Percentiles rank a stretch among this genome's conserved stretches.
Evolutionary conservation across 2,329 filamentous ascomycete genomes (phyloP).

Genomic region (Chrysoporthe deuterocubensis): DNA sequence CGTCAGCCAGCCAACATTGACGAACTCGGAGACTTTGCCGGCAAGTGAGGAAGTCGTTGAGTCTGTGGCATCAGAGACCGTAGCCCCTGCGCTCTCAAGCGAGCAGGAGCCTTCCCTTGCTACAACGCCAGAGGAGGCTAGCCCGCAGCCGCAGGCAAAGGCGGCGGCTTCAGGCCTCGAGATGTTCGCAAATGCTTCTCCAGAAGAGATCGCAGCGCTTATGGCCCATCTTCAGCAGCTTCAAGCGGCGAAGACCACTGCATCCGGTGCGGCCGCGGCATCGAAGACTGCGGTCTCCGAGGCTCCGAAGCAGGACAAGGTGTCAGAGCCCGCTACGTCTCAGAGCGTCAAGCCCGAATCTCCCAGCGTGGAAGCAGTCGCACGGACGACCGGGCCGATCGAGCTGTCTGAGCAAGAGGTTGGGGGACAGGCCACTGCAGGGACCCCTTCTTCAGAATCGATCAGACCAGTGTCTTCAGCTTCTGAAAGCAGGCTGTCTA

Average conservation of each 20-base stretch:
- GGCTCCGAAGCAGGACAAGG: constrained; percentile 3
- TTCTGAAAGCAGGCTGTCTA: background rate
- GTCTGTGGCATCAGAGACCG: background rate
- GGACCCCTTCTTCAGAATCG: background rate
- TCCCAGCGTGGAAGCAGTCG: constrained; percentile 9
- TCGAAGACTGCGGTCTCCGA: background rate
- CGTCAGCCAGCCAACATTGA: too few species aligned
- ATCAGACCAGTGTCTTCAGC: background rate
- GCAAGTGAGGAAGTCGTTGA: background rate
- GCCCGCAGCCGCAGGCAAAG: background rate
- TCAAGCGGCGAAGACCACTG: background rate
- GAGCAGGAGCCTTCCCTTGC: background rate
- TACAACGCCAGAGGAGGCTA: background rate
- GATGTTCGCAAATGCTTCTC: constrained; percentile 5
- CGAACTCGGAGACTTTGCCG: background rate
- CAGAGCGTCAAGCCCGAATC: background rate
- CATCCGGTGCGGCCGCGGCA: background rate
- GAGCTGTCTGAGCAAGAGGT: background rate
- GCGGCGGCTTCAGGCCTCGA: constrained; percentile 5
- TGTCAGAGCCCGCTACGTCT: constrained; percentile 3
- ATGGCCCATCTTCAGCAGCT: constrained; percentile 14
- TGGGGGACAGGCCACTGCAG: background rate
- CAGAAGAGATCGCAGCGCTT: constrained; percentile 12
- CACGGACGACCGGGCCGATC: background rate
- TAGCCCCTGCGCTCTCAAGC: background rate